Conservation (phyloP, 106 monocot species). For the Platanthera zijinensis region DNA sequence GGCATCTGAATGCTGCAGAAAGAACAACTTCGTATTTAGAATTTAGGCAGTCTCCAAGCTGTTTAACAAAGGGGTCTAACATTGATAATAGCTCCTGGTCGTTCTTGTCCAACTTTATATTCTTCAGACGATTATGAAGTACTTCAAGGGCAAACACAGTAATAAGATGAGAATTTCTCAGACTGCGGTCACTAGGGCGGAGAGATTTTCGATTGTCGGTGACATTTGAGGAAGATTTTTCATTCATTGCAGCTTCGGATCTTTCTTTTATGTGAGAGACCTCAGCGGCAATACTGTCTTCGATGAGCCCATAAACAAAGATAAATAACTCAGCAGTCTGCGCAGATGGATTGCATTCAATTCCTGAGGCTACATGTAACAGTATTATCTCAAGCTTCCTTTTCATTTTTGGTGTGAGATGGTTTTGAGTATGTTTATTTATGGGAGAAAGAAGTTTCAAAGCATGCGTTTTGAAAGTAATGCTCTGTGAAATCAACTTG, state of each 20-base stretch:
- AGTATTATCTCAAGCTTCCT: conserved; percentile 63
- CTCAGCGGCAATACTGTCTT: conserved; percentile 38
- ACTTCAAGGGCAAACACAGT: conserved; percentile 69
- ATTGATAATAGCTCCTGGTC: conserved; percentile 55
- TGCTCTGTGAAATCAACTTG: conserved; percentile 55
- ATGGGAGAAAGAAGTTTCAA: conserved; percentile 54
- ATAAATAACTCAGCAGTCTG: conserved; percentile 45
- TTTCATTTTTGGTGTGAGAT: conserved; percentile 50
- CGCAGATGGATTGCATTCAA: conserved; percentile 70
- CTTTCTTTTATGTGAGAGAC: conserved; percentile 6
- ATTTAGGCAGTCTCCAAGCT: conserved; percentile 51
- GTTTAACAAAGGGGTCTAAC: conserved; percentile 76
- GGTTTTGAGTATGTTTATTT: conserved; percentile 39
- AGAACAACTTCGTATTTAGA: conserved; percentile 76
- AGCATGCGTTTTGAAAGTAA: conserved; percentile 82
- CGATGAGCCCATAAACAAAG: conserved; percentile 85
- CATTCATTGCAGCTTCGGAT: conserved; percentile 1
- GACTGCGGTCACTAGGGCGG: neutral
- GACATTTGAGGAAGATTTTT: conserved; percentile 7
- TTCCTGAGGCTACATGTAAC: conserved; percentile 57
- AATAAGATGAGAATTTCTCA: conserved; percentile 52
- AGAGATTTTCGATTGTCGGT: conserved; percentile 3
- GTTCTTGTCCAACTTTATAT: conserved; percentile 53
- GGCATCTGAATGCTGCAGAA: conserved; percentile 65
- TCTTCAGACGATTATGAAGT: conserved; percentile 66